Base-by-base conservation (phyloP, 768 basidiomycete species). In the Harrya chromipes region DNA sequence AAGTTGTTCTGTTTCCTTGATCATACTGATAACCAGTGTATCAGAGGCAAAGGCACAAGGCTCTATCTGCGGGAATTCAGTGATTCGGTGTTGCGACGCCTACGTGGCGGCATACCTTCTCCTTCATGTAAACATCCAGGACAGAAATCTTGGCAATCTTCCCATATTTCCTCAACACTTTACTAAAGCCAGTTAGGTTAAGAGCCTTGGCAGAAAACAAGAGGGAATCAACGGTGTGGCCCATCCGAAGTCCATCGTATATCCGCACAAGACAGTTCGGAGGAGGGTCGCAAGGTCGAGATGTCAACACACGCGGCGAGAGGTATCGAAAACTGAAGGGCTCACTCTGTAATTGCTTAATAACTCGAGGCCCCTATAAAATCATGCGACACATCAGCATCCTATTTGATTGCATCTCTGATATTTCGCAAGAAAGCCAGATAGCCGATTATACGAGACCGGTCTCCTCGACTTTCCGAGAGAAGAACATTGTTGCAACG, bases 171-270 rank as follows among this genome's bases (percentile, higher is more conserved):
- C 87, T 92, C 49, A 93, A 64, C 0, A 84, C 84, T 64, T 93
- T 93, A 23, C 88, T 76, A 65, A 97, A 93, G 1, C 95, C 97
- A 1, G 90, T 89, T 10, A 93, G 67, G 65, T 99, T 98, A 35
- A 97, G 69, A 39, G 87, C 82, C 85, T 91, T 54, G 9, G 24
- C 24, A 21, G 10, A 34, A 31, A 24, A 39, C n/a, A 34, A 13
- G 21, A 21, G 20, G 4, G 6, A 23, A 23, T 23, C 6, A 23
- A 3, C 19, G 19, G 14, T 17, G 17, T 47, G 35, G 26, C 16
- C 31, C 45, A 26, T 37, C 20, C 42, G 38, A 35, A 11, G 20
- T 37, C 21, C 16, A 40, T 29, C 9, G n/a, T 13, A 34, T 16
- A 38, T 34, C 21, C 31, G 26, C 35, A 21, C 34, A 27, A 44